phyloP scores from a whole-genome alignment of 2,329 filamentous ascomycete genomes.

The Reticulascus tulasneorum region DNA sequence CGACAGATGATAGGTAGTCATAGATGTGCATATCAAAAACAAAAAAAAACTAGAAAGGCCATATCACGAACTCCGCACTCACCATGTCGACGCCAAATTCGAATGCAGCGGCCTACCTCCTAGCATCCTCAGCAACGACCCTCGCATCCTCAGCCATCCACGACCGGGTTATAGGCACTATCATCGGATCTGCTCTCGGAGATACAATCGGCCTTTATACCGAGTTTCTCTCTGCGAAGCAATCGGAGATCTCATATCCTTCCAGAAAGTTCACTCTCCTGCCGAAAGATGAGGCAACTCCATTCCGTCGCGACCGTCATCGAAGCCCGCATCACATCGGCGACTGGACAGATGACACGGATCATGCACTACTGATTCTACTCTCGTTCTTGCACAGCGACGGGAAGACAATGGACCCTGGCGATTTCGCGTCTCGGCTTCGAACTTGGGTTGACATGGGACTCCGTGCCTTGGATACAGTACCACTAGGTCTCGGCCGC shows the following conservation, averaged over 20 bases:
- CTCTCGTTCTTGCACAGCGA: conserved; percentile 43
- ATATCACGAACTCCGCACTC: too few species aligned
- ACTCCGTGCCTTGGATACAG: conserved; percentile 39
- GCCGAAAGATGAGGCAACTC: conserved; percentile 30
- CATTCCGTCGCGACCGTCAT: conserved; percentile 39
- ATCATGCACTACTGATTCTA: conserved; percentile 46
- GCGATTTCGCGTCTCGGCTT: conserved; percentile 41
- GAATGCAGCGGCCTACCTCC: too few species aligned
- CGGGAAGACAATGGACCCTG: conserved; percentile 28
- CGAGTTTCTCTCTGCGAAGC: conserved; percentile 39
- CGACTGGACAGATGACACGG: conserved; percentile 53
- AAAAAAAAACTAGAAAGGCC: too few species aligned
- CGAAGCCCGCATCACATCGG: conserved; percentile 35
- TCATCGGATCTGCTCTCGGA: conserved; percentile 49
- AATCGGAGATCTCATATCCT: conserved; percentile 31
- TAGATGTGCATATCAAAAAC: too few species aligned
- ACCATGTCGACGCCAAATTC: too few species aligned
- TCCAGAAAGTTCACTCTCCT: conserved; percentile 34
- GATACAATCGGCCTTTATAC: conserved; percentile 53
- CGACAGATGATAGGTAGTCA: too few species aligned
- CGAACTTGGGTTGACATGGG: conserved; percentile 44
- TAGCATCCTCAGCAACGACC: too few species aligned
- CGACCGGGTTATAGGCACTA: conserved; percentile 37
- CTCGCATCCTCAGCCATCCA: too few species aligned
- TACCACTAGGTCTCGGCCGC: conserved; percentile 43